Percentiles rank a stretch among this genome's conserved stretches.
Evolutionary conservation across 225 moss, liverwort and hornwort genomes (phyloP).

Genomic region (Polytrichum formosum): DNA sequence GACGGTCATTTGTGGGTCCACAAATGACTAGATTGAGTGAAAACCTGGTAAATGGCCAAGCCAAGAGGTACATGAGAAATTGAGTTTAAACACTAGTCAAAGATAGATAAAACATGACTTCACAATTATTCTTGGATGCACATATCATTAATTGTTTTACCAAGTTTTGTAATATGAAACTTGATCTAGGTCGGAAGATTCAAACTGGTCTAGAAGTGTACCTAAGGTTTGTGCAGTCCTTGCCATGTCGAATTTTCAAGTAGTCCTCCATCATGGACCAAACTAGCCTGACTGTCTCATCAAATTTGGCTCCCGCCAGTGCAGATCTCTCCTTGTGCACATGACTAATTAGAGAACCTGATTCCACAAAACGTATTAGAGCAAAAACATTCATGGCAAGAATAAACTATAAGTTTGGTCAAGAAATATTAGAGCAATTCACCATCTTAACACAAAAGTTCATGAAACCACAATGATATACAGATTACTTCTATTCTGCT

Average conservation of each 20-base stretch:
- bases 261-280: slow-evolving; percentile 59
- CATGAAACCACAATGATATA: no score
- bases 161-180: no score
- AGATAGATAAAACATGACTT: no score
- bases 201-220: slow-evolving; percentile 9
- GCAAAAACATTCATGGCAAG: background rate
- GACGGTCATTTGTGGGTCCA: no score
- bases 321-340: slow-evolving; percentile 23
- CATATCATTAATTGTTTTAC: no score
- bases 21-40: no score
- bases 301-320: slow-evolving; percentile 38
- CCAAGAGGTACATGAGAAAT: no score
- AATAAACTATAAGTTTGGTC: background rate
- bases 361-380: background rate
- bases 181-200: no score
- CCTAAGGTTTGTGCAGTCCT: slow-evolving; percentile 55
- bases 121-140: no score
- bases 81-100: no score
- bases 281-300: slow-evolving; percentile 35
- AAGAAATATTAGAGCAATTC: background rate
- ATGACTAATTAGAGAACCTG: slow-evolving; percentile 35
- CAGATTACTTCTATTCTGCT: background rate
- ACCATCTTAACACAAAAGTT: background rate
- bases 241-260: slow-evolving; percentile 22
- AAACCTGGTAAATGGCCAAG: no score